Base-by-base conservation (phyloP, 805 yeast species). In the Scheffersomyces lignosus region DNA sequence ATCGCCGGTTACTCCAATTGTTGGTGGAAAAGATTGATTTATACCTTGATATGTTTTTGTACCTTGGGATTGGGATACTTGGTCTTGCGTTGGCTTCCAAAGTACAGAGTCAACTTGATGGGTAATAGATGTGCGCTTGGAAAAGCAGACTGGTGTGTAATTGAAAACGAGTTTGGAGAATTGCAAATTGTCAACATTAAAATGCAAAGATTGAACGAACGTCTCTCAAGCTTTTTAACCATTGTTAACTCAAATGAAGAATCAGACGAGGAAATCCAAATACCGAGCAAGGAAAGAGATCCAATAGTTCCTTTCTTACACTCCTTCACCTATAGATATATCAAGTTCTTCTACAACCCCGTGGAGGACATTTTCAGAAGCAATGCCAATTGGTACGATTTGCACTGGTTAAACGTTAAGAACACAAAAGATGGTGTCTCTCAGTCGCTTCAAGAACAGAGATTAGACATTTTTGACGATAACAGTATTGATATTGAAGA, bases 101-200 rank as follows among this genome's bases (percentile, higher is more conserved):
- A 80, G 31, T 80, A 79, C 56, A 71, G 86, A 44, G 77, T 93
- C 34, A 71, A 71, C 37, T 61, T 87, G 44, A 72, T 76, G 69
- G 96, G 96, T 4, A 61, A 63, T 14, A 68, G 71, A 18, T 71
- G 77, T 3, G 83, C 95, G 0, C 66, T 93, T 43, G 96, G 88
- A 1, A 74, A 75, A 43, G 83, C 96, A 22, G 95, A 89, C 51
- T 87, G 96, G 93, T 84, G 90, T 12, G 95, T 89, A 13, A 73
- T 93, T 16, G 99, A 93, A 62, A 95, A 88, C 48, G 97, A 90
- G 57, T 83, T 79, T 70, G 98, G 97, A 14, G 96, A 88, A 49
- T 71, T 93, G 43, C 71, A 76, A 25, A 74, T 83, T 14, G 73
- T 78, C 3, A 58, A 64, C 2, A 79, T 93, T 10, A 51, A 66